Base-by-base conservation (phyloP, 164 flowering plant species). In the Aristolochia contorta region DNA sequence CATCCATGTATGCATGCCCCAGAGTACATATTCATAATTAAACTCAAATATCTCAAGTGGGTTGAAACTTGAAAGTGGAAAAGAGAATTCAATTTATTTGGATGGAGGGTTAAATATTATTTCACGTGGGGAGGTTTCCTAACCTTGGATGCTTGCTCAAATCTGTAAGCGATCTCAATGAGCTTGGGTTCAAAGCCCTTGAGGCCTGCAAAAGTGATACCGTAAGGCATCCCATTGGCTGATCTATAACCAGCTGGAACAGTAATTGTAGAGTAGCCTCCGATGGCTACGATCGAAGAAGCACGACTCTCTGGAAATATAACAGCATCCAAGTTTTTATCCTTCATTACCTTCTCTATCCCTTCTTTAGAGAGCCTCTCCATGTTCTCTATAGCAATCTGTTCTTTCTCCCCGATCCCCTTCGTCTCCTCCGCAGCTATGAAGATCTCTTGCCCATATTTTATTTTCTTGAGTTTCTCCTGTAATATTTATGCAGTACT, bases 171-270 rank as follows among this genome's bases (percentile, higher is more conserved):
- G 12, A 82, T 74, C 51, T 82, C 75, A 14, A 82, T 82, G 52
- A 82, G 54, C 46, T 41, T 74, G 0, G 80, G 76, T 48, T 81
- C 83, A 1, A 78, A 67, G 23, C 82, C 82, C 63, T 33, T 77
- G 5, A 80, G 23, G n/a, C 85, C 85, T 0, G 77, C 74, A 46
- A 84, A 82, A 27, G 59, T 72, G 46, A 80, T 77, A 0, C 83
- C 85, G 50, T 78, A 71, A 4, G 86, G 86, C 52, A 51, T 43
- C 13, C 85, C 85, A 0, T 76, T 14, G 0, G 4, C 16, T 12
- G 66, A 73, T 14, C 68, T 75, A 66, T 79, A 80, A 2, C 81
- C 87, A 0, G 82, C 87, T 1, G 90, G 85, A 21, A 81, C 77
- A 52, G 51, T 71, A 9, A 84, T 80, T 49, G 72, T 84, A 0